Base-by-base conservation (phyloP, 345 rosid species). In the Psidium friedrichsthalianum region DNA sequence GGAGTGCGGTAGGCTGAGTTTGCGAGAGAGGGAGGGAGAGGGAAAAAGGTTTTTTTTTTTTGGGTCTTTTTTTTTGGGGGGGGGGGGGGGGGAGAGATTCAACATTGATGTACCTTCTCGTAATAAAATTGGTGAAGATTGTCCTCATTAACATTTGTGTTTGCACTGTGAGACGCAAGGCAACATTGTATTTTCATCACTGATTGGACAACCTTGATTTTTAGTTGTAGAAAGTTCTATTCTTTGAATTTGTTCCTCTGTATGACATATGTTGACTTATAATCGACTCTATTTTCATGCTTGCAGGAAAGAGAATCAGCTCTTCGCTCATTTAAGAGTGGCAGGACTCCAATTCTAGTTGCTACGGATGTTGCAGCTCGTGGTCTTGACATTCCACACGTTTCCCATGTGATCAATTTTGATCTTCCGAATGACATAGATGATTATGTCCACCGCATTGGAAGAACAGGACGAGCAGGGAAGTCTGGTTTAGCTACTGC, bases 391-490 rank as follows among this genome's bases (percentile, higher is more conserved):
- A 95, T 97, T 40, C 99, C 99, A 25, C 96, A 93, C 54, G 99
- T 97, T 56, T 91, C 99, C 61, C 99, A 97, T 56, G 99, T 97
- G 9, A 98, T 97, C 83, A 97, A 97, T 88, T 97, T 97, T 74
- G 98, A 97, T 89, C 96, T 97, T 56, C 99, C 99, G 14, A 95
- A 95, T 85, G 99, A 97, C 86, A 97, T 97, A 51, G 98, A 97
- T 84, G 99, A 97, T 89, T 97, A 97, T 64, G 99, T 97, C 52
- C 99, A 97, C 87, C 96, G 98, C 20, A 97, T 97, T 85, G 99
- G 99, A 88, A 87, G 99, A n/a, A 97, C 99, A 58, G 99, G 99
- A 51, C 94, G 99, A 82, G 99, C 99, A 36, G 99, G 99, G 64
- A 97, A 97, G 83, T 76, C 92, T 59, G 99, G 99, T 81, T 87